Percentiles rank a stretch among this genome's conserved stretches.
These are phyloP conservation scores for Schizophyllum amplum DNA, from an alignment of 1,284 basidiomycete species.

Conservation along the genomic window DNA sequence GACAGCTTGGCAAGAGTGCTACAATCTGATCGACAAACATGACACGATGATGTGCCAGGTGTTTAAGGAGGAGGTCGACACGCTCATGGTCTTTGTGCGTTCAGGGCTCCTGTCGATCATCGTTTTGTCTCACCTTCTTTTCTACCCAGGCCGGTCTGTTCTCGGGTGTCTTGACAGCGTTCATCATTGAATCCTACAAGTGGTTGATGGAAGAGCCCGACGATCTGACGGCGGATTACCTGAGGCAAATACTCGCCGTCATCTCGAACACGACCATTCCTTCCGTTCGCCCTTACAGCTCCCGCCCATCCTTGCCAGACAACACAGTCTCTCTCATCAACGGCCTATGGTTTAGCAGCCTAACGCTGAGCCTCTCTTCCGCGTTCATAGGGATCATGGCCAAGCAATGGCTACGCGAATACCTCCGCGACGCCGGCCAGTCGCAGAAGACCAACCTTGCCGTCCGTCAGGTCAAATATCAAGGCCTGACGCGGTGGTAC, in stretches of 20 bases:
- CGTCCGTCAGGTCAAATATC: conserved; percentile 25
- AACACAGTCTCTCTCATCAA: conserved; percentile 19
- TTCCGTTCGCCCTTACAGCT: background rate
- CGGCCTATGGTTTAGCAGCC: conserved; percentile 33
- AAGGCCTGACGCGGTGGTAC: conserved; percentile 28
- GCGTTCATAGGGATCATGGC: conserved; percentile 35
- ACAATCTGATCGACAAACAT: background rate
- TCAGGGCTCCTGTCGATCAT: background rate
- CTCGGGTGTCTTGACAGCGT: conserved; percentile 5
- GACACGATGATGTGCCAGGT: background rate
- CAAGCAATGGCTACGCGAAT: conserved; percentile 37
- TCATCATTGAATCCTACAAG: conserved; percentile 6
- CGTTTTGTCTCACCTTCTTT: background rate
- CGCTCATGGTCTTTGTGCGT: background rate
- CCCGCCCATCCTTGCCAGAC: background rate
- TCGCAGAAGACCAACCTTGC: background rate
- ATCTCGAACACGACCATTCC: background rate
- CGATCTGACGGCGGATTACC: background rate
- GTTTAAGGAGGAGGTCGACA: background rate
- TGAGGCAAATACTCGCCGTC: background rate
- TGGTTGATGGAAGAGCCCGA: conserved; percentile 2
- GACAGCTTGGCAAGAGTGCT: background rate
- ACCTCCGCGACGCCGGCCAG: conserved; percentile 18
- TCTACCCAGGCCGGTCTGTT: background rate
- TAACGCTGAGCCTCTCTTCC: conserved; percentile 30